Base-by-base conservation (phyloP, 2,329 filamentous ascomycete species). In the Xylariaceae sp. region DNA sequence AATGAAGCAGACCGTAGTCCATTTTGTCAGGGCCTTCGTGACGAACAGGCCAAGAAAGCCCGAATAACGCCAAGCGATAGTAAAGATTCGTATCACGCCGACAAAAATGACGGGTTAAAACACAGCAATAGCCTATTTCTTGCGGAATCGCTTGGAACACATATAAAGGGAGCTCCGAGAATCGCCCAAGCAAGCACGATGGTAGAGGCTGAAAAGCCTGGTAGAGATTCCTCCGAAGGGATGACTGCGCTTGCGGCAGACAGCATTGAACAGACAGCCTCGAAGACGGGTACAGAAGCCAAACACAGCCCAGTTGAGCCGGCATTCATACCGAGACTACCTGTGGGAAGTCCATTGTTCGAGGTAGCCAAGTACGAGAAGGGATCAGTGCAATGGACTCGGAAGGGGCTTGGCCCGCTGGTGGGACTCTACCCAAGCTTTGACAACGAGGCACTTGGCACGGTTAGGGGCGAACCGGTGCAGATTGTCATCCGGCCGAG, bases 341-440 rank as follows among this genome's bases (percentile, higher is more conserved):
- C 43, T n/a, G 14, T 28, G 2, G 43, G 43, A 17, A 42, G 41
- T 6, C 42, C 47, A 13, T 54, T 50, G 1, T 65, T 63, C 22
- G 63, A 62, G 49, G 19, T 66, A 6, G 59, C 62, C 2, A 48
- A 48, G 6, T 63, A 63, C 22, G 51, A 47, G 28, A 46, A 58
- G 16, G 55, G 55, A 5, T 9, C 16, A 2, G 33, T 53, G 39
- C 59, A 58, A 6, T 66, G 64, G 63, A 43, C 28, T 17, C 56
- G 53, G 16, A 16, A 42, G 2, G 43, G 38, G 6, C 50, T 51
- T 10, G 43, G 43, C 13, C 16, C 40, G 14, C 58, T 55, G 18
- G 14, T 63, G 12, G 43, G 46, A 22, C 59, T 66, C 16, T 62
- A 58, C 40, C 51, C 53, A 12, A 54, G 53, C 22, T 51, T 49